A percentile compares a stretch with the other conserved stretches of the same genome.
Evolutionary conservation across 495 filamentous ascomycete genomes (phyloP).

Genomic region (Tuber microsphaerosporum): DNA sequence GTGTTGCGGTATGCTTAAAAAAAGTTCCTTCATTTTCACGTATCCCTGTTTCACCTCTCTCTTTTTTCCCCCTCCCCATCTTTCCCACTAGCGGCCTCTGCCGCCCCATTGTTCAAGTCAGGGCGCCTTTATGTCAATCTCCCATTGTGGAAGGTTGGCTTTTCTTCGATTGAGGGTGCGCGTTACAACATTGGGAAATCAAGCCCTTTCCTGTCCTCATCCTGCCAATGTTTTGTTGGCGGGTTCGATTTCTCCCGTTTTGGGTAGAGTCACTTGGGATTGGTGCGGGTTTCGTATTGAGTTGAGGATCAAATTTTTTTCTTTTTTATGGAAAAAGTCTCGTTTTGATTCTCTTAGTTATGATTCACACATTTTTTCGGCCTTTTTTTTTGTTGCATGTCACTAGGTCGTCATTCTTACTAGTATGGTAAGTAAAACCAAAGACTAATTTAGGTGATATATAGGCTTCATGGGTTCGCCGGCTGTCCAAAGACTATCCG

Average conservation of each 20-base stretch:
- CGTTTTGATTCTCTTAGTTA: constrained; percentile 92
- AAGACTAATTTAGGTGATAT: constrained; percentile 5
- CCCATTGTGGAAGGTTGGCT: constrained; percentile 18
- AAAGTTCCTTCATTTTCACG: constrained; percentile 28
- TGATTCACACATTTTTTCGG: constrained; percentile 74
- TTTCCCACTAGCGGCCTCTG: constrained; percentile 39
- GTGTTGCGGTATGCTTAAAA: constrained; percentile 74
- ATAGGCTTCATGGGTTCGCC: constrained; percentile 78
- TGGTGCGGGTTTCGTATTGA: constrained; percentile 58
- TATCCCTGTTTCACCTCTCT: constrained; percentile 22
- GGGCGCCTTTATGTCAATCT: constrained; percentile 58
- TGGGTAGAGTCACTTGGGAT: constrained; percentile 52
- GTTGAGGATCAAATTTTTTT: constrained; percentile 44
- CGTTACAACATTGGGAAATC: constrained; percentile 99
- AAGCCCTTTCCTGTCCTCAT: constrained; percentile 60
- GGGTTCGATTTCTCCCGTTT: constrained; percentile 72
- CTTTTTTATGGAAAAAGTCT: constrained; percentile 15
- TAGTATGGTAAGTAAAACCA: neutral
- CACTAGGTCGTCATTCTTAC: neutral
- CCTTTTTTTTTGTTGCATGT: constrained; percentile 8
- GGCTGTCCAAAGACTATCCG: constrained; percentile 75
- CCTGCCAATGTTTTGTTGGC: constrained; percentile 42
- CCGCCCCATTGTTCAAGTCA: constrained; percentile 77
- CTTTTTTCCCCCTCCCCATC: constrained; percentile 19
- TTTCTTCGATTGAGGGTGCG: constrained; percentile 63